A percentile compares a stretch with the other conserved stretches of the same genome.
phyloP scores from a whole-genome alignment of 768 basidiomycete species.

The Gelatoporia subvermispora region DNA sequence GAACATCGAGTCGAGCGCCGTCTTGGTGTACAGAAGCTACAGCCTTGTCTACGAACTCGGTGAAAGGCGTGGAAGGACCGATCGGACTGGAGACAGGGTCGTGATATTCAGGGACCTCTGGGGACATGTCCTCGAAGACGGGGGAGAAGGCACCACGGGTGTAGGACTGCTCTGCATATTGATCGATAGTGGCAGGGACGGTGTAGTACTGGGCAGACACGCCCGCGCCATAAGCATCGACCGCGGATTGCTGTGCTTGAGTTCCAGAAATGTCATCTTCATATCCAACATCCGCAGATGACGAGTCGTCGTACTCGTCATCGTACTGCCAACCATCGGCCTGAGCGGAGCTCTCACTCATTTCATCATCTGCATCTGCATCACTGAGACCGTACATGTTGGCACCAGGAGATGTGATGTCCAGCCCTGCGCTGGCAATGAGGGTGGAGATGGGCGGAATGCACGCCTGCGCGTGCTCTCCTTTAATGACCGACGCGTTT shows the following conservation, averaged over 20 bases:
- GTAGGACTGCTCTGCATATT: constrained; percentile 6
- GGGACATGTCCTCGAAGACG: constrained; percentile 51
- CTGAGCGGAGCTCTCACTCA: constrained; percentile 36
- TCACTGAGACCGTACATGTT: constrained; percentile 17
- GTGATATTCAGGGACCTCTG: constrained; percentile 43
- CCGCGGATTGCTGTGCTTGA: constrained; percentile 15
- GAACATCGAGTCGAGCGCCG: neutral
- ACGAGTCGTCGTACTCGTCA: constrained; percentile 25
- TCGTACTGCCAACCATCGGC: constrained; percentile 27
- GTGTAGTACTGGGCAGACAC: neutral
- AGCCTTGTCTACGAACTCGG: constrained; percentile 69
- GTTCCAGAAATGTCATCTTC: constrained; percentile 3
- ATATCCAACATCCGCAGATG: constrained; percentile 18
- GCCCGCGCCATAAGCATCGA: neutral
- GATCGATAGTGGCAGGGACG: neutral
- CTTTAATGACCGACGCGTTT: constrained; percentile 82
- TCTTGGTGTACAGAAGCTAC: constrained; percentile 36
- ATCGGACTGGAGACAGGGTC: constrained; percentile 64
- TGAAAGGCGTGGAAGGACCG: constrained; percentile 73
- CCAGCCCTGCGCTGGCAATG: constrained; percentile 11
- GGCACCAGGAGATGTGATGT: constrained; percentile 1
- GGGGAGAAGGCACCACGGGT: constrained; percentile 52
- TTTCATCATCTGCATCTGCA: constrained; percentile 40
- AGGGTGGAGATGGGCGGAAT: constrained; percentile 62
- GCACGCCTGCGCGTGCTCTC: constrained; percentile 78